Conservation (phyloP, 257 asterid species). For the Nyctanthes arbortristis region DNA sequence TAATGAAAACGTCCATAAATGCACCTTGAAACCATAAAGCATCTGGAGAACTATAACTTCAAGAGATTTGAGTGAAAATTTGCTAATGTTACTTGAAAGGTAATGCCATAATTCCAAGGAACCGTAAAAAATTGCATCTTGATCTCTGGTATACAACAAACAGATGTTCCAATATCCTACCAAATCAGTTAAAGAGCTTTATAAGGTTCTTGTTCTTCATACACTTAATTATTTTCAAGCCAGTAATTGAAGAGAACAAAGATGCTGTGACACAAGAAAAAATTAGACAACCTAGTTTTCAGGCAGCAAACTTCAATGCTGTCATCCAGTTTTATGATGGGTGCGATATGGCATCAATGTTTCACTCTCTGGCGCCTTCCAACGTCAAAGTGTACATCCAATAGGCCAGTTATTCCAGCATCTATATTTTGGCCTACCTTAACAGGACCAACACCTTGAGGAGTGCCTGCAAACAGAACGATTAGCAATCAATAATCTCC, state of each 20-base stretch:
- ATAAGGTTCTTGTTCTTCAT: constrained; percentile 7
- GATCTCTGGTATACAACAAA: not conserved
- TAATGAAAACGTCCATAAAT: not conserved
- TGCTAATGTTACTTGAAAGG: not conserved
- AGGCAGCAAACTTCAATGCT: constrained; percentile 1
- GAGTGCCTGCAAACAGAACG: constrained; percentile 68
- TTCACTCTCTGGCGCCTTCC: constrained; percentile 49
- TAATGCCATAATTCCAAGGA: not conserved
- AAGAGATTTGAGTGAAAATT: not conserved
- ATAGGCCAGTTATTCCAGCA: constrained; percentile 83
- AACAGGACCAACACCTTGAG: constrained; percentile 89
- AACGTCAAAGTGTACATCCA: constrained; percentile 75
- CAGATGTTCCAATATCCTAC: not conserved
- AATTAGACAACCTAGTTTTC: not conserved
- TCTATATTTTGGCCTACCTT: constrained; percentile 81
- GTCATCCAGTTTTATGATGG: no score
- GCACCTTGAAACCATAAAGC: not conserved
- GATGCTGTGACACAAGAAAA: not conserved
- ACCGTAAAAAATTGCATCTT: not conserved
- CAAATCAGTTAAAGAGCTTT: not conserved
- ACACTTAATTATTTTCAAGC: constrained; percentile 12
- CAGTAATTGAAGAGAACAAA: not conserved
- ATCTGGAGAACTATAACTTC: not conserved
- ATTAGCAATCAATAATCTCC: not conserved
- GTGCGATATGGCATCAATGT: constrained; percentile 18